These are phyloP conservation scores for Cyberlindnera misumaiensis DNA, from an alignment of 805 yeast species.

Conservation along the genomic window DNA sequence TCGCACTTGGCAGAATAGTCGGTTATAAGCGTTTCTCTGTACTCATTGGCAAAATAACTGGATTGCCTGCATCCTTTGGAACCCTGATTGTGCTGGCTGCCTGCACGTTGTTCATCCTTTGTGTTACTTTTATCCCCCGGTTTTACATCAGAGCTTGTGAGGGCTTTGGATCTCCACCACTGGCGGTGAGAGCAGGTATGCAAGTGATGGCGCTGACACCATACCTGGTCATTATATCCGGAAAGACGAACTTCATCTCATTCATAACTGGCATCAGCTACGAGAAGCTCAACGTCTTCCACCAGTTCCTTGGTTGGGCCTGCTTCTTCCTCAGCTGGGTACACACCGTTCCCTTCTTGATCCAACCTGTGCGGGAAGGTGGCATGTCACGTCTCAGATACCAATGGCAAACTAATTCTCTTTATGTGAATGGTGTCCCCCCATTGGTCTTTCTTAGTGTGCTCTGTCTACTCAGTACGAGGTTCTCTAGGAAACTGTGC, in stretches of 20 bases:
- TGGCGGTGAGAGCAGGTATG: slow-evolving; percentile 47
- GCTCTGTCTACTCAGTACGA: slow-evolving; percentile 37
- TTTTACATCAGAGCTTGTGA: no score
- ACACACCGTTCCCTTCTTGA: slow-evolving; percentile 44
- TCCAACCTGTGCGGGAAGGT: slow-evolving; percentile 41
- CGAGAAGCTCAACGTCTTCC: slow-evolving; percentile 46
- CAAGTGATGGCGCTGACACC: slow-evolving; percentile 46
- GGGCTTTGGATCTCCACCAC: no score
- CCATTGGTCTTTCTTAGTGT: slow-evolving; percentile 39
- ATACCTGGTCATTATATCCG: slow-evolving; percentile 41
- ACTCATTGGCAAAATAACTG: slow-evolving; percentile 27
- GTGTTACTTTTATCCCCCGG: no score
- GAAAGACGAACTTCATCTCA: slow-evolving; percentile 45
- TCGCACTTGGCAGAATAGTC: no score
- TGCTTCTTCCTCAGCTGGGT: slow-evolving; percentile 39
- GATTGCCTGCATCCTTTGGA: slow-evolving; percentile 34
- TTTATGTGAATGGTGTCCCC: slow-evolving; percentile 38
- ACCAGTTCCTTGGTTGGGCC: slow-evolving; percentile 34
- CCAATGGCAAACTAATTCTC: slow-evolving; percentile 18
- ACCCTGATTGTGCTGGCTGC: slow-evolving; percentile 27
- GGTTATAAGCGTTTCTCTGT: slow-evolving; percentile 27
- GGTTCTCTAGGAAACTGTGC: slow-evolving; percentile 30
- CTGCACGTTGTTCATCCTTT: no score
- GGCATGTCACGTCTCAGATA: slow-evolving; percentile 29
- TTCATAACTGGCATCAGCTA: slow-evolving; percentile 46